Evolutionary conservation across 179 eudicot species (phyloP).

Genomic region (Dionaea muscipula): DNA sequence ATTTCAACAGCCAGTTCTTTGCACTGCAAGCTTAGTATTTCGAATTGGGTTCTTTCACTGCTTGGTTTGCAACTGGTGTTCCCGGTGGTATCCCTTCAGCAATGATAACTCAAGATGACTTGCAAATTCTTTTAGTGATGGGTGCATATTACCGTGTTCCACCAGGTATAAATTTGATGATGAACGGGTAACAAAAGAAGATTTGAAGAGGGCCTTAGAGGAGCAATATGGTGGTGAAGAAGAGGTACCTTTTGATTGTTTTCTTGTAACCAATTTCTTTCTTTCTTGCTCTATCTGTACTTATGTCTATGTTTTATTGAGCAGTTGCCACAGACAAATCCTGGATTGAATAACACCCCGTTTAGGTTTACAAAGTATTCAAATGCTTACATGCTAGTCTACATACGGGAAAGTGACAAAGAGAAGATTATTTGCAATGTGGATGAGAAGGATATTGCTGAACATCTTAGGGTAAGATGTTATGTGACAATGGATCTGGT

Average conservation of each 20-base stretch:
- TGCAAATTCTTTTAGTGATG: too few species aligned
- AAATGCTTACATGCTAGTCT: constrained; percentile 68
- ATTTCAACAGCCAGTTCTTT: too few species aligned
- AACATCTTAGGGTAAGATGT: constrained; percentile 47
- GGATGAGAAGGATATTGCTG: constrained; percentile 63
- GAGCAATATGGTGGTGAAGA: constrained; percentile 78
- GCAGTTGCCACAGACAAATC: constrained; percentile 57
- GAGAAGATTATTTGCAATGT: constrained; percentile 60
- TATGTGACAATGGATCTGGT: background rate
- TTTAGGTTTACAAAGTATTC: constrained; percentile 61
- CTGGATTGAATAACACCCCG: constrained; percentile 58
- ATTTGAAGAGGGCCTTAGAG: constrained; percentile 57
- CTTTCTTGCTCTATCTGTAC: constrained; percentile 3
- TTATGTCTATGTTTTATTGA: constrained; percentile 8
- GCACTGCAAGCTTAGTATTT: too few species aligned
- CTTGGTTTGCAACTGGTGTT: too few species aligned
- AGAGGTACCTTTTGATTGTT: constrained; percentile 32
- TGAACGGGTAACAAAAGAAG: constrained; percentile 70
- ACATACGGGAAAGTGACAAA: constrained; percentile 60
- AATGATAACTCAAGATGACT: too few species aligned
- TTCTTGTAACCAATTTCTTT: constrained; percentile 3
- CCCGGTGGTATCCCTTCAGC: too few species aligned
- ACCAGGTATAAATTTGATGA: constrained; percentile 65
- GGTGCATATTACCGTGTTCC: background rate
- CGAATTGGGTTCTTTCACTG: too few species aligned